Base-by-base conservation (phyloP, 805 yeast genomes). In the Helenozyma baotianmanensis region DNA sequence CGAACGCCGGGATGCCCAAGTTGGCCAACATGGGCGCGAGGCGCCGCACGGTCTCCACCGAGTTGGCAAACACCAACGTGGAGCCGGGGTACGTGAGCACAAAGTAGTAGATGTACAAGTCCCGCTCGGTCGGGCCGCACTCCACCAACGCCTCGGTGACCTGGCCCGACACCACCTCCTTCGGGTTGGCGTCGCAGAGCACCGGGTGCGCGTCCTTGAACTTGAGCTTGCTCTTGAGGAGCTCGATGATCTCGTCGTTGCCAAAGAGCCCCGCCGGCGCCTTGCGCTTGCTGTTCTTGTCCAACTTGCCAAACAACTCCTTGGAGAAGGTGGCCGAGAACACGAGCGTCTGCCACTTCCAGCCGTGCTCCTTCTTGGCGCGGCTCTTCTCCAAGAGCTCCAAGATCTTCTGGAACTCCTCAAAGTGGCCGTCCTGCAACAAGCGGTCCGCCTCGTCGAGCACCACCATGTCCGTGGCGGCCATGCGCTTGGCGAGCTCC, bases 391-490 rank as follows among this genome's bases (percentile, higher is more conserved):
- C 60, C 36, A 92, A 57, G 11, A 82, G 56, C 35, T 82, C 86
- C 40, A 90, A 62, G 38, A 86, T 82, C 50, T 78, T 82, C 46
- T 82, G 94, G 43, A 92, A 74, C 56, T 92, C 98, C 39, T 86
- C 94, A 54, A 90, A 92, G 60, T 89, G 97, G 2, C 97, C 97
- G 51, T 89, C 96, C 58, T 90, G 96, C 32, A 92, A 68, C 42
- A 92, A 64, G 57, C 98, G 71, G 65, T 92, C 98, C 9, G 98
- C 98, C 58, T 92, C 98, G 67, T 92, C 98, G 21, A 90, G 66
- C 1, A 89, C 95, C 2, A 75, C 35, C 7, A 68, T 61, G 35
- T 72, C 78, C 4, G 74, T 63, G 10, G 64, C 53, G 9, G 77
- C 68, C 32, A 74, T 43, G 38, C 70, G 51, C 15, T 50, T 52